Conservation (phyloP, 331 rosid genomes). For the Prunus yedoensis region DNA sequence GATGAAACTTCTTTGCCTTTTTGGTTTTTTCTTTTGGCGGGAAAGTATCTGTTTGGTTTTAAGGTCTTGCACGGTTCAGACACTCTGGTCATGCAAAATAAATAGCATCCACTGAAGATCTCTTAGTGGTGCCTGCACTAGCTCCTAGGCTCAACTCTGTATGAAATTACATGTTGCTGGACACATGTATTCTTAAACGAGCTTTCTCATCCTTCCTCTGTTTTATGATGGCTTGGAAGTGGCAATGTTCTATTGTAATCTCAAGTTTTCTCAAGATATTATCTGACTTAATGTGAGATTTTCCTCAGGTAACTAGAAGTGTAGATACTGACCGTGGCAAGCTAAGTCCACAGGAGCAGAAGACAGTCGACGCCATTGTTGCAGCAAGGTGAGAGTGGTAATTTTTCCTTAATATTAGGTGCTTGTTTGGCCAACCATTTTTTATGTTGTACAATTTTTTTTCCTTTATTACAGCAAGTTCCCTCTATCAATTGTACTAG, state of each 20-base stretch:
- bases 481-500: constrained; percentile 79
- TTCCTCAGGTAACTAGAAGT: constrained; percentile 54
- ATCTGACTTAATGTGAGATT: neutral
- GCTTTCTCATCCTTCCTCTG: too few relatives aligned
- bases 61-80: too few relatives aligned
- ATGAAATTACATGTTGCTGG: too few relatives aligned
- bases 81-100: too few relatives aligned
- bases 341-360: constrained; percentile 85
- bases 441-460: constrained; percentile 11
- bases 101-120: too few relatives aligned
- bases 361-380: constrained; percentile 79
- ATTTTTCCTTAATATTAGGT: neutral
- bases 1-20: too few relatives aligned
- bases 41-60: too few relatives aligned
- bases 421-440: constrained; percentile 5
- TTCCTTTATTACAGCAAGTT: constrained; percentile 53
- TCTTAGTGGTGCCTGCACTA: too few relatives aligned
- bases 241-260: neutral
- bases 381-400: constrained; percentile 66
- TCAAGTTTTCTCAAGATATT: neutral
- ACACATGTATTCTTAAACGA: too few relatives aligned
- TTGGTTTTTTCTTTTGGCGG: too few relatives aligned
- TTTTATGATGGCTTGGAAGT: neutral
- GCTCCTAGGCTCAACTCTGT: too few relatives aligned
- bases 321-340: constrained; percentile 64